Base-by-base conservation (phyloP, 306 rosid species). In the Prunus salicina region DNA sequence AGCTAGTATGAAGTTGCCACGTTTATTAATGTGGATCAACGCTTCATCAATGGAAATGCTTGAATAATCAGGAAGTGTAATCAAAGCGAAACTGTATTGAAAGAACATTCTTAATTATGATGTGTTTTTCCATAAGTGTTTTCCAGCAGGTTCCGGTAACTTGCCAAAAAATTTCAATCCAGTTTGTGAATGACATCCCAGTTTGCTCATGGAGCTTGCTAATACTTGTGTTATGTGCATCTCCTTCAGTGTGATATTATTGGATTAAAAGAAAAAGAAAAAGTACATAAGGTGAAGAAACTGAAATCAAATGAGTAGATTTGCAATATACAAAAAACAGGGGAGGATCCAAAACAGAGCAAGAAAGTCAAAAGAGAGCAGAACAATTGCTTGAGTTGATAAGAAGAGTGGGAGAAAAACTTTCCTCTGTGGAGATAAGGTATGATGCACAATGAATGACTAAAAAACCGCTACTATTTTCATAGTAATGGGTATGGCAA, bases 1-100 rank as follows among this genome's bases (percentile, higher is more conserved):
- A 30, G 75, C 50, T 16, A 46, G 81, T 32, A 28, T 73, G 78
- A 38, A 47, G 67, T 70, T 27, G 28, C 55, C 75, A n/a, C 69
- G 15, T 74, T 74, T 77, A 62, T 80, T 58, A 56, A 60, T 65
- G 76, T 73, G 72, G 77, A 65, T 81, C 53, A 67, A 67, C 69
- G 76, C 79, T 74, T 77, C 57, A 20, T 82, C 22, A 22, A 82
- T 43, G 63, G 76, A 74, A 55, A 74, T 61, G 80, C 53, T 60
- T 69, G n/a, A 75, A 79, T 79, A 75, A 75, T 75, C 27, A 27
- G 28, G 9, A 28, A 51, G 51, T 71, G 81, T 70, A 71, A 53
- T 77, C 79, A 20, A 64, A 68, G 73, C 68, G 56, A n/a, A 72
- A 73, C 20, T 68, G 61, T 45, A 12, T 67, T 67, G 56, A 20